phyloP scores from a whole-genome alignment of 2,329 filamentous ascomycete genomes.

The Ophiosphaerella herpotricha region DNA sequence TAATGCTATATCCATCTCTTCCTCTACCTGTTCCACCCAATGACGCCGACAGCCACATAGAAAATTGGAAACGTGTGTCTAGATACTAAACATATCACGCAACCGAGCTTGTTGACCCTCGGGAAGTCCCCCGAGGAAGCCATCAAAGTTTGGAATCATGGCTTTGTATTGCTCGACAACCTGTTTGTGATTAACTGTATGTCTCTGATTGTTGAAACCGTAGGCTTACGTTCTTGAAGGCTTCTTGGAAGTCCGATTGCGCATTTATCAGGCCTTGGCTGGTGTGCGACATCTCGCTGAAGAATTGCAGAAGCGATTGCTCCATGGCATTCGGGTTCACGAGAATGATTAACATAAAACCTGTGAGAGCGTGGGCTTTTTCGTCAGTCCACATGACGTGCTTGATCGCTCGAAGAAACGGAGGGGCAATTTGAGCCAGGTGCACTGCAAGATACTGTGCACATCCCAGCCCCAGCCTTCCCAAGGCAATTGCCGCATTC shows the following conservation, averaged over 20 bases:
- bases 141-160: constrained; percentile 60
- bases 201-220: no score
- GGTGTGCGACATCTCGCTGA: constrained; percentile 78
- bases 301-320: constrained; percentile 78
- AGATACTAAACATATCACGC: constrained; percentile 49
- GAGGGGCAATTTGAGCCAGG: constrained; percentile 76
- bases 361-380: constrained; percentile 90
- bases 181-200: constrained; percentile 36
- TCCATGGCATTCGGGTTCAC: constrained; percentile 93
- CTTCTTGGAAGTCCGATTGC: constrained; percentile 66
- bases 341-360: constrained; percentile 82
- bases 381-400: constrained; percentile 88
- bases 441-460: constrained; percentile 77
- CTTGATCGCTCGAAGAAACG: constrained; percentile 80
- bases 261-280: constrained; percentile 61
- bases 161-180: constrained; percentile 59
- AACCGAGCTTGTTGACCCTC: constrained; percentile 50
- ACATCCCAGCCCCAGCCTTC: constrained; percentile 81
- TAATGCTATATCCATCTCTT: constrained; percentile 32
- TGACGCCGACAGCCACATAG: constrained; percentile 29
- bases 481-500: constrained; percentile 92
- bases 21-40: constrained; percentile 19
- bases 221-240: constrained; percentile 67
- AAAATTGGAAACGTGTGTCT: constrained; percentile 19
- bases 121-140: constrained; percentile 55